Conservation (phyloP, 2,329 filamentous ascomycete species). For the Epicoccum nigrum region DNA sequence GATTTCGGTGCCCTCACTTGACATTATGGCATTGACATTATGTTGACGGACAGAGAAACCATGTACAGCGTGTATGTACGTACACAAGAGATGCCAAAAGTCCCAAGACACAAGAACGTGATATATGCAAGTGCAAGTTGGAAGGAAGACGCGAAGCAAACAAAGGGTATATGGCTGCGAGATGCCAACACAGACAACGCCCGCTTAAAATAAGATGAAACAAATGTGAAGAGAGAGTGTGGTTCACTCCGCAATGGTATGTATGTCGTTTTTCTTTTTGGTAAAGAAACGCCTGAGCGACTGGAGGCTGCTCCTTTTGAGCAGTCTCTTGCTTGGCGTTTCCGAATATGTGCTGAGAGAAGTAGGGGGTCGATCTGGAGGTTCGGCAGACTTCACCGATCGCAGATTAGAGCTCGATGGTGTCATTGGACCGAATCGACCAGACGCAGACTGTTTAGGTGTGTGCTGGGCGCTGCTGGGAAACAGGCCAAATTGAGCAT, state of each 20-base stretch:
- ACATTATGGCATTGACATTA: constrained; percentile 8
- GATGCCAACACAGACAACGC: constrained; percentile 20
- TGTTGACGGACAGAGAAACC: constrained; percentile 3
- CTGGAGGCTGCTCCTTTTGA: constrained; percentile 44
- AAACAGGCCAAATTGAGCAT: constrained; percentile 45
- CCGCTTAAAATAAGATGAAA: constrained; percentile 20
- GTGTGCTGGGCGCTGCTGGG: constrained; percentile 40
- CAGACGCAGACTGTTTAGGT: constrained; percentile 41
- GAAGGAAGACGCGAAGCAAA: constrained; percentile 11
- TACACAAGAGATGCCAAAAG: constrained; percentile 7
- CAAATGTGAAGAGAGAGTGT: constrained; percentile 21
- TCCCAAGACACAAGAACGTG: constrained; percentile 2
- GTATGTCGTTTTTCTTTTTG: constrained; percentile 42
- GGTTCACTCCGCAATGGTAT: constrained; percentile 43
- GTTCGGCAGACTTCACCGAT: constrained; percentile 22
- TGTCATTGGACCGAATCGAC: constrained; percentile 34
- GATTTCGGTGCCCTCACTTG: constrained; percentile 5
- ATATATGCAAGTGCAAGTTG: constrained; percentile 7
- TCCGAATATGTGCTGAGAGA: constrained; percentile 36
- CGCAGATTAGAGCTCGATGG: constrained; percentile 26
- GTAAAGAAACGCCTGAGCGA: constrained; percentile 46
- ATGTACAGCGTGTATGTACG: constrained; percentile 16
- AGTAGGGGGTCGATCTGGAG: constrained; percentile 35
- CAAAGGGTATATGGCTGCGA: constrained; percentile 20
- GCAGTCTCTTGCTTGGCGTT: constrained; percentile 24